phyloP scores from a whole-genome alignment of 495 filamentous ascomycete genomes.

The Durotheca rogersii region DNA sequence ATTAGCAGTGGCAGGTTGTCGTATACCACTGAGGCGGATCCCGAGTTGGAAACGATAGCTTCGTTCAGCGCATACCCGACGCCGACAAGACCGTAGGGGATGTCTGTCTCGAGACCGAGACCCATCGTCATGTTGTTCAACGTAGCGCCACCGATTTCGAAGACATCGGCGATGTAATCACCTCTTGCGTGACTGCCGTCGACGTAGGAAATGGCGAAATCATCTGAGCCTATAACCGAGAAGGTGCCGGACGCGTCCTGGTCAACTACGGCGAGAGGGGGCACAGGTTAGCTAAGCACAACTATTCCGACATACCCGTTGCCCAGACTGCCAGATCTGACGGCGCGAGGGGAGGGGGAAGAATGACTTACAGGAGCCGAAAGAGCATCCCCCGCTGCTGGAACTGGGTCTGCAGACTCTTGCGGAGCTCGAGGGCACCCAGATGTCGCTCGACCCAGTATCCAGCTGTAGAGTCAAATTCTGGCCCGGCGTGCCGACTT shows the following conservation, averaged over 20 bases:
- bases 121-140: conserved; percentile 81
- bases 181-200: conserved; percentile 75
- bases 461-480: conserved; percentile 69
- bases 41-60: conserved; percentile 58
- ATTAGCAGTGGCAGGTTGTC: conserved; percentile 78
- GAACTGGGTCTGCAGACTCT: conserved; percentile 51
- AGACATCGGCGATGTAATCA: conserved; percentile 78
- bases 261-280: conserved; percentile 55
- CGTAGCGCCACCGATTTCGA: conserved; percentile 66
- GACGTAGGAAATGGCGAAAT: conserved; percentile 89
- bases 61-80: conserved; percentile 84
- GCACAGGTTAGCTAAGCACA: conserved; percentile 8
- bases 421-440: conserved; percentile 68
- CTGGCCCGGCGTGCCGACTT: conserved; percentile 70
- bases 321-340: no score
- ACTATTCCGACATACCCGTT: no score
- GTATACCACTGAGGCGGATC: conserved; percentile 53
- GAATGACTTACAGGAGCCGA: conserved; percentile 50
- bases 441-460: conserved; percentile 88
- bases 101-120: conserved; percentile 68
- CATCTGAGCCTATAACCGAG: conserved; percentile 55
- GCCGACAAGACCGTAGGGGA: conserved; percentile 77
- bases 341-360: background rate
- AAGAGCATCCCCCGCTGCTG: conserved; percentile 39
- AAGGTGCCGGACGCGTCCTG: conserved; percentile 67